Evolutionary conservation across 2,329 filamentous ascomycete species (phyloP), one percentile per base, ranked within the genome.

Genomic region (Mollisiaceae sp.): DNA sequence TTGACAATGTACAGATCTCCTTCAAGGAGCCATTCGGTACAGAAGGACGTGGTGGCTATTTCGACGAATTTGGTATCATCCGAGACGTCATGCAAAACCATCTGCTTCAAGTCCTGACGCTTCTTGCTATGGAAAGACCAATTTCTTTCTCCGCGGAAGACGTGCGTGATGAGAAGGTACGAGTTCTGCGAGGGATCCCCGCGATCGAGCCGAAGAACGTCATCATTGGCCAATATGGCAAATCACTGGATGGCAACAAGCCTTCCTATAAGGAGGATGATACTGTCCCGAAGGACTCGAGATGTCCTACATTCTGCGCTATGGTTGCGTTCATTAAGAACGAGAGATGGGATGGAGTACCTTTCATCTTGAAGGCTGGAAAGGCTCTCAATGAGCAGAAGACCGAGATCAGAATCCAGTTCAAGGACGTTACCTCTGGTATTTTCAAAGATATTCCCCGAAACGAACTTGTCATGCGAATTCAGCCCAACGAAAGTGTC

Each of bases 21-120:
- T 99, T 99, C 86, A 99, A 99, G 85, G 95, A 99, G 83, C 95
- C 95, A 8, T 99, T 99, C 76, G 96, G 95, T 73, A 99, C 95
- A 24, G 95, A 99, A 79, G 96, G 95, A 62, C 92, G 95, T 77
- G 95, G 96, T 70, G 95, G 95, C 64, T 99, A 99, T 84, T 99
- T 99, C 78, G 96, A 99, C 77, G 95, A 99, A 82, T 99, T 99
- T 75, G 96, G 95, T 77, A 99, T 99, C 79, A 93, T 99, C 76
- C 93, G 96, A 78, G 96, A 99, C 83, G 95, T 99, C 73, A 98
- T 99, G 95, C 95, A 99, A 83, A 99, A 99, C 85, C 95, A 99
- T 82, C 83, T 99, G 75, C 88, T 99, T 64, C 95, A 99, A 81
- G 94, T 99, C 22, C 85, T 99, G 72, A 99, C 95, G 18, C 87